These are phyloP conservation scores for Penicillium fimorum DNA, from an alignment of 495 filamentous ascomycete species.

Conservation along the genomic window DNA sequence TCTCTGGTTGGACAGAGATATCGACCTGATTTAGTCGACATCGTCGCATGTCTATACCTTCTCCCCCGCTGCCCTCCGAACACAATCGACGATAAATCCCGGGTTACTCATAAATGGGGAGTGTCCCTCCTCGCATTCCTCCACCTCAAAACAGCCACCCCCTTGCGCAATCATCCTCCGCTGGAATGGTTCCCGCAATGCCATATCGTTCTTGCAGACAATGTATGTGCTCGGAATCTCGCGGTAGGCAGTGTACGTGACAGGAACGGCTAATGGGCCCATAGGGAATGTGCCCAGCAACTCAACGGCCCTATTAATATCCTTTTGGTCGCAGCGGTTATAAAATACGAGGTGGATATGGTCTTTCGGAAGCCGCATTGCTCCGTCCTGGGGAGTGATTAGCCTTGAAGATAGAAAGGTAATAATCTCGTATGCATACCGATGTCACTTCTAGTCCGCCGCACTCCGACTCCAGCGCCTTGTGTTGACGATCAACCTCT, in stretches of 20 bases:
- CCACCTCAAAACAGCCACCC: conserved; percentile 25
- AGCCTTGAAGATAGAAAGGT: not conserved
- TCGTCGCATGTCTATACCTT: conserved; percentile 5
- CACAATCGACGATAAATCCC: conserved; percentile 24
- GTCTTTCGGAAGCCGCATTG: conserved; percentile 22
- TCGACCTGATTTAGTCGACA: too few species aligned
- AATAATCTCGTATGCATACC: conserved; percentile 6
- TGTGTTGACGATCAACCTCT: conserved; percentile 23
- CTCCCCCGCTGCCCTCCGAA: conserved; percentile 25
- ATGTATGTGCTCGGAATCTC: conserved; percentile 37
- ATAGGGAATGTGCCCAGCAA: conserved; percentile 27
- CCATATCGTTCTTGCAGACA: conserved; percentile 35
- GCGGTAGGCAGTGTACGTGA: conserved; percentile 27
- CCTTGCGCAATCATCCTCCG: conserved; percentile 30
- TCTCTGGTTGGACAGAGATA: too few species aligned
- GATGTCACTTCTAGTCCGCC: conserved; percentile 20
- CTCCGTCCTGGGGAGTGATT: conserved; percentile 24
- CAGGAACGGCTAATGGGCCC: conserved; percentile 27
- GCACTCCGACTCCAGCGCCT: conserved; percentile 16
- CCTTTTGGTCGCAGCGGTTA: conserved; percentile 22
- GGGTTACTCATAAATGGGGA: conserved; percentile 35
- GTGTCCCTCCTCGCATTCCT: conserved; percentile 30
- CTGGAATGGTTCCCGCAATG: conserved; percentile 24
- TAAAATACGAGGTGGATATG: conserved; percentile 23
- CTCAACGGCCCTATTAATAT: conserved; percentile 22